These are phyloP conservation scores for Catenaria anguillulae DNA, from an alignment of 371 early-diverging fungal species.

Conservation along the genomic window DNA sequence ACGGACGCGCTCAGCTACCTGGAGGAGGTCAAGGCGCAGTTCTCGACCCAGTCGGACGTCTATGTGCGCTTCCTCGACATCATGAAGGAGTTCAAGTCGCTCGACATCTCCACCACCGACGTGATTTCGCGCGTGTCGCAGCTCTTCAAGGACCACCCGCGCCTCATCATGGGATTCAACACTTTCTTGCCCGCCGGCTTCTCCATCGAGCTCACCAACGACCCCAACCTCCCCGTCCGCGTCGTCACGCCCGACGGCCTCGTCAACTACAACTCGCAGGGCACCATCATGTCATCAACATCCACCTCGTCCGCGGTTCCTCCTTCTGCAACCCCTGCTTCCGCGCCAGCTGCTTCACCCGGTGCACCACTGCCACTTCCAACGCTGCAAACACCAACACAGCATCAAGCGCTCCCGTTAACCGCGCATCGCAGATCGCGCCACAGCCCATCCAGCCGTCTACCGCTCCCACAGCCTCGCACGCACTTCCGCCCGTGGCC, in stretches of 20 bases:
- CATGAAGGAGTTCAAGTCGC: conserved; percentile 99
- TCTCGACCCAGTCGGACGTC: conserved; percentile 80
- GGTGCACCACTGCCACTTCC: too few relatives aligned
- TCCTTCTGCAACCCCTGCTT: background rate
- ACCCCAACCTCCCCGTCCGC: conserved; percentile 56
- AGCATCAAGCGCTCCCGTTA: too few relatives aligned
- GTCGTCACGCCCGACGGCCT: conserved; percentile 77
- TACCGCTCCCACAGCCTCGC: too few relatives aligned
- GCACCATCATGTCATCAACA: conserved; percentile 9
- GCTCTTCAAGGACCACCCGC: conserved; percentile 84
- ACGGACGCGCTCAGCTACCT: conserved; percentile 93
- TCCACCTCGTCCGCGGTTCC: conserved; percentile 9
- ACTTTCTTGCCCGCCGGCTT: conserved; percentile 97
- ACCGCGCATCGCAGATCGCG: too few relatives aligned
- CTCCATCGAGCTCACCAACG: conserved; percentile 68
- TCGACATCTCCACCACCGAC: conserved; percentile 61
- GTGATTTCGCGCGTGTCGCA: conserved; percentile 94
- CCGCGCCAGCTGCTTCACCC: conserved; percentile 2
- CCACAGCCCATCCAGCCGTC: too few relatives aligned
- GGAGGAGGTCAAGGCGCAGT: conserved; percentile 91
- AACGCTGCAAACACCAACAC: too few relatives aligned
- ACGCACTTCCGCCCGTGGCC: too few relatives aligned
- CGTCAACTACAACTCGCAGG: conserved; percentile 10
- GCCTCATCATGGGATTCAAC: conserved; percentile 94
- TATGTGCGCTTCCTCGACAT: conserved; percentile 97